A percentile compares a stretch with the other conserved stretches of the same genome.
These are phyloP conservation scores for Dothistroma septosporum DNA, from an alignment of 2,329 filamentous ascomycete species.

Conservation along the genomic window DNA sequence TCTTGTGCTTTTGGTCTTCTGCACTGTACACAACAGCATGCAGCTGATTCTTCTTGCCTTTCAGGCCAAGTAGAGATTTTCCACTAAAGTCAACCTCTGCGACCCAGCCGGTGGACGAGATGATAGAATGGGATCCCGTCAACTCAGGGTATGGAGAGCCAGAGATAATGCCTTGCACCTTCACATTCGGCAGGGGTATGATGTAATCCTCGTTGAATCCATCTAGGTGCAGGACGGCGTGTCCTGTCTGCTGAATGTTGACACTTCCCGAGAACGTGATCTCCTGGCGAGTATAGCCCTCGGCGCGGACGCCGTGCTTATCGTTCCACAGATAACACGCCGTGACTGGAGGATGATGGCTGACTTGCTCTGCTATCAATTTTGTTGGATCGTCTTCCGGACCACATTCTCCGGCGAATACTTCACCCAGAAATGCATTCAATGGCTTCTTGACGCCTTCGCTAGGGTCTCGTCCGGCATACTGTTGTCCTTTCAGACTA, in stretches of 20 bases:
- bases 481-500: constrained; percentile 47
- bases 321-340: constrained; percentile 48
- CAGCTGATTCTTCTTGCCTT: constrained; percentile 42
- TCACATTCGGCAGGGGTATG: constrained; percentile 44
- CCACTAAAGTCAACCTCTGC: constrained; percentile 44
- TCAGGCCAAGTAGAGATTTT: constrained; percentile 38
- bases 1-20: constrained; percentile 32
- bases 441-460: constrained; percentile 50
- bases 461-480: constrained; percentile 41
- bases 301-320: constrained; percentile 40
- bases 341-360: constrained; percentile 46
- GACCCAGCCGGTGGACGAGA: constrained; percentile 41
- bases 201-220: constrained; percentile 44
- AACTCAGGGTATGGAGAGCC: constrained; percentile 45
- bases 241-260: constrained; percentile 46
- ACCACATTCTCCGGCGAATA: constrained; percentile 42
- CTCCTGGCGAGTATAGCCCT: constrained; percentile 46
- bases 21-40: constrained; percentile 35
- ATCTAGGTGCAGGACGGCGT: constrained; percentile 44
- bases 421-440: constrained; percentile 49
- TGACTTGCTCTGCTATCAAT: constrained; percentile 45
- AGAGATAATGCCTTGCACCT: constrained; percentile 44
- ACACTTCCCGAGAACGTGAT: constrained; percentile 45
- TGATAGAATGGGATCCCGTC: constrained; percentile 39
- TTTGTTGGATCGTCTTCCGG: constrained; percentile 38